Evolutionary conservation across 1,139 yeast species (phyloP).

Genomic region (Meyerozyma sp.): DNA sequence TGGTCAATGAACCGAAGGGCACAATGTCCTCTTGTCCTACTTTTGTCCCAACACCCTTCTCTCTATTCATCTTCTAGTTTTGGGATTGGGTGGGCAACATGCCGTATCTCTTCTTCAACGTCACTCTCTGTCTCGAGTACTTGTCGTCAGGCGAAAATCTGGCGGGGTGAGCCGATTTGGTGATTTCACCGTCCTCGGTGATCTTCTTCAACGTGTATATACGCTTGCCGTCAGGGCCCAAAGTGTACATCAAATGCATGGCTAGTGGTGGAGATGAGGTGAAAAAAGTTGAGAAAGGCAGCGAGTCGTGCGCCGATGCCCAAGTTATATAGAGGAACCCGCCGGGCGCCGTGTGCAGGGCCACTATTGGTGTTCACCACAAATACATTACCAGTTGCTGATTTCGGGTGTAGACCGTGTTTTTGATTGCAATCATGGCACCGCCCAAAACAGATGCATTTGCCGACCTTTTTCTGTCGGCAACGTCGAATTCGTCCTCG

Average conservation of each 20-base stretch:
- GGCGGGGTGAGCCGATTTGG: constrained; percentile 99
- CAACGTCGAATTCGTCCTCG: constrained; percentile 13
- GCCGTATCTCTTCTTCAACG: constrained; percentile 90
- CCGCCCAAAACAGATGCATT: constrained; percentile 45
- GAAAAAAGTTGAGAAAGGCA: background rate
- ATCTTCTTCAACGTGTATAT: constrained; percentile 83
- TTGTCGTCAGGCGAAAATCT: constrained; percentile 99
- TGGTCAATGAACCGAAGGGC: too few species aligned
- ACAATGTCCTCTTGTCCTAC: background rate
- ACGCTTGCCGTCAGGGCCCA: constrained; percentile 92
- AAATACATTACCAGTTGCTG: too few species aligned
- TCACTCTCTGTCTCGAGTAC: constrained; percentile 97
- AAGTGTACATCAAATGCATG: constrained; percentile 99
- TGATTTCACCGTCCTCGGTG: constrained; percentile 84
- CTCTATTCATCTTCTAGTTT: background rate
- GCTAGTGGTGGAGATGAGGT: constrained; percentile 12
- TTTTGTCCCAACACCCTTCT: background rate
- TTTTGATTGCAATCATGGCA: background rate
- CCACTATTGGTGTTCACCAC: background rate
- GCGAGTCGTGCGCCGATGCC: background rate
- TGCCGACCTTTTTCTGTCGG: constrained; percentile 41
- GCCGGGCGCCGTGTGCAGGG: background rate
- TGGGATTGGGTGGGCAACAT: constrained; percentile 79
- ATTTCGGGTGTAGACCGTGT: too few species aligned
- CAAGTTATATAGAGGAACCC: background rate